Evolutionary conservation across 345 rosid species (phyloP).

Genomic region (Xanthoceras sorbifolium): DNA sequence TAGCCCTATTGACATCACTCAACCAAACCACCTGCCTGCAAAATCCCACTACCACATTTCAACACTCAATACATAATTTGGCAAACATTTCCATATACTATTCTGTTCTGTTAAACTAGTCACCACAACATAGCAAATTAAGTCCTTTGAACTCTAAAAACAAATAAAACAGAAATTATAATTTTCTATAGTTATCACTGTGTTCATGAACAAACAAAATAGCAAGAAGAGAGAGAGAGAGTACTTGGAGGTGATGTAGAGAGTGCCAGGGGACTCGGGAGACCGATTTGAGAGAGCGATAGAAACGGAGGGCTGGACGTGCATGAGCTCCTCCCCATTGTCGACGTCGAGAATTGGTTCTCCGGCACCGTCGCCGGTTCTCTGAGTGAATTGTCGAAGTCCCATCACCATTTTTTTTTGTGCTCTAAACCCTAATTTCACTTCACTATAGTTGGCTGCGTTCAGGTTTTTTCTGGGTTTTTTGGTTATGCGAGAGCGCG

Average conservation of each 20-base stretch:
- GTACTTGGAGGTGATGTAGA: conserved; percentile 78
- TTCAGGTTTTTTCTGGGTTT: conserved; percentile 20
- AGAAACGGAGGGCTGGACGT: conserved; percentile 71
- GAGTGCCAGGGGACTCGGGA: conserved; percentile 80
- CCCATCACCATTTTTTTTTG: conserved; percentile 68
- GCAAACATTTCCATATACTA: neutral
- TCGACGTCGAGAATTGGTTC: conserved; percentile 59
- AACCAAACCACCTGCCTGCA: conserved; percentile 85
- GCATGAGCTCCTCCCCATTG: conserved; percentile 80
- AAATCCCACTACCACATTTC: conserved; percentile 5
- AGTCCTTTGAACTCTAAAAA: neutral
- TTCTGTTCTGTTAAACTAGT: neutral
- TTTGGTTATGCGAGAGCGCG: no score
- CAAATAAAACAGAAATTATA: neutral
- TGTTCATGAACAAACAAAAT: neutral
- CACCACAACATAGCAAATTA: neutral
- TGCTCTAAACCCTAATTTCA: neutral
- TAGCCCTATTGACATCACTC: conserved; percentile 66
- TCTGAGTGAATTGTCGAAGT: conserved; percentile 58
- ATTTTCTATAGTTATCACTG: no score
- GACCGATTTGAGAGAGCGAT: conserved; percentile 64
- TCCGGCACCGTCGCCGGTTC: conserved; percentile 60
- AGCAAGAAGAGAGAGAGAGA: neutral
- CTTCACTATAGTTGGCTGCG: neutral
- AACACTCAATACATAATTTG: neutral